A percentile compares a stretch with the other conserved stretches of the same genome.
These are phyloP conservation scores for Chlorociboria aeruginascens DNA, from an alignment of 495 filamentous ascomycete genomes.

Conservation along the genomic window DNA sequence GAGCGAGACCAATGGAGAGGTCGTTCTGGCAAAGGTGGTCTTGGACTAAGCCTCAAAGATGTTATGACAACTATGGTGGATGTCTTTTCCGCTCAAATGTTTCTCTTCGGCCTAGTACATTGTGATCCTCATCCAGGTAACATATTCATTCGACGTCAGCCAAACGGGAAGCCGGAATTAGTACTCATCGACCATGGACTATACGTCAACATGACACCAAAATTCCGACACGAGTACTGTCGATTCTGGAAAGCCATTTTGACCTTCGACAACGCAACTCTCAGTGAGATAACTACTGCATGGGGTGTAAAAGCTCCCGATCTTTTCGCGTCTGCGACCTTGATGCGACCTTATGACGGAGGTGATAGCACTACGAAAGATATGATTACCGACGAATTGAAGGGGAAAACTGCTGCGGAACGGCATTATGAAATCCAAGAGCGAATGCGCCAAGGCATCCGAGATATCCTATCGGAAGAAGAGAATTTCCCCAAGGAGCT, in stretches of 20 bases:
- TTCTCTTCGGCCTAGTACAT: constrained; percentile 87
- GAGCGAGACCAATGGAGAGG: constrained; percentile 72
- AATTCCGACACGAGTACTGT: constrained; percentile 81
- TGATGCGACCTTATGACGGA: constrained; percentile 83
- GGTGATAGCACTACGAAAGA: constrained; percentile 55
- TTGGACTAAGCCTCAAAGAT: constrained; percentile 68
- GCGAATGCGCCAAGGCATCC: constrained; percentile 70
- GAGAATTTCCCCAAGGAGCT: constrained; percentile 88
- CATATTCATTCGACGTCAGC: constrained; percentile 83
- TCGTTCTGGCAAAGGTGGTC: constrained; percentile 52
- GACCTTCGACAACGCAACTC: constrained; percentile 80
- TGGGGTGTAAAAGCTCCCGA: constrained; percentile 89
- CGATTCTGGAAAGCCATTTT: constrained; percentile 88
- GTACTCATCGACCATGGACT: constrained; percentile 95
- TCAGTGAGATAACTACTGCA: constrained; percentile 51
- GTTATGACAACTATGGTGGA: constrained; percentile 96
- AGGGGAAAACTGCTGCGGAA: constrained; percentile 47
- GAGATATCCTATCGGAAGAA: constrained; percentile 77
- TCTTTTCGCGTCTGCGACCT: constrained; percentile 79
- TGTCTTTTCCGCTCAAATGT: constrained; percentile 92
- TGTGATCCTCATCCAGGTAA: constrained; percentile 96
- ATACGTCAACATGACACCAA: constrained; percentile 78
- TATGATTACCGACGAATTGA: constrained; percentile 38
- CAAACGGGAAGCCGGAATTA: constrained; percentile 70
- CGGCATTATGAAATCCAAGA: constrained; percentile 77